Evolutionary conservation across 2,329 filamentous ascomycete species (phyloP), one percentile per base, ranked within the genome.

Genomic region (Trichoderma sp.): DNA sequence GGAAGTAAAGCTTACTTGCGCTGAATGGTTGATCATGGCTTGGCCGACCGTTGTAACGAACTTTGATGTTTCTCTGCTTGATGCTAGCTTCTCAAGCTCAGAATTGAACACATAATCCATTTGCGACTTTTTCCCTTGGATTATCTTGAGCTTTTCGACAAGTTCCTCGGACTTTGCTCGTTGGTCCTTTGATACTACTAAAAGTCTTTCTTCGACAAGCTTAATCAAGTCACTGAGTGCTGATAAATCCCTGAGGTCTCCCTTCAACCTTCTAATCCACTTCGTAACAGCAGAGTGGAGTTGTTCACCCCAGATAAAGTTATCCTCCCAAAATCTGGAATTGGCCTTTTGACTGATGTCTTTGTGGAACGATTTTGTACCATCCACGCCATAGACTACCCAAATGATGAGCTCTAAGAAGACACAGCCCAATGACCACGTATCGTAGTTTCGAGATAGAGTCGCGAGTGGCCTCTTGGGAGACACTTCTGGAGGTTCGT

Each of bases 401-500:
- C 56, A 59, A 5, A 59, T 59, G 22, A 45, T 19, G 5, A 59
- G 17, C 6, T 59, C 56, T 8, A 59, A 29, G 37, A 59, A 45
- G 22, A 59, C 39, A 35, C 56, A 59, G 9, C 56, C 56, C 1
- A 59, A 15, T 27, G 56, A 39, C 56, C 56, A 59, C 45, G 22
- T 59, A 27, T 59, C 56, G 15, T 59, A 59, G 0, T 32, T 45
- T 15, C 35, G 35, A n/a, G 56, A 15, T 8, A 59, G 25, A 7
- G 13, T 2, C 19, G 9, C 6, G 5, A 15, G 7, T 27, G 17
- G 6, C 22, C 9, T 4, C 2, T 45, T n/a, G 15, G 56, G 34
- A n/a, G 17, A 29, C 19, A 59, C 56, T n/a, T 59, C 56, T 17
- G 56, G 56, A 7, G 56, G 56, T 15, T 59, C 56, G 19, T 59